Conservation (phyloP, 441 rosid species). For the Erysimum cheiri region DNA sequence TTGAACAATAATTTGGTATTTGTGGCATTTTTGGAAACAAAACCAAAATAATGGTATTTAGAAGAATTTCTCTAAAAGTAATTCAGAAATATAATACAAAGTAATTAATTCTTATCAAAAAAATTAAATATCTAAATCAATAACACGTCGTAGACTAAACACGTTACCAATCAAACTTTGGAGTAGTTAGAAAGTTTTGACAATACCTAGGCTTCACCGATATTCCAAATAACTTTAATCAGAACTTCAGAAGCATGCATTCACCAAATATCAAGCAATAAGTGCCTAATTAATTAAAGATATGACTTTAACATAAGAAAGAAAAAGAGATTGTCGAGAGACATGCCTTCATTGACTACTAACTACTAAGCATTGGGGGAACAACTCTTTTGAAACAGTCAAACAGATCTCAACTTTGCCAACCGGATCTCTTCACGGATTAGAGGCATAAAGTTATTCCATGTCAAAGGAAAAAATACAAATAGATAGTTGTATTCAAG, state of each 20-base stretch:
- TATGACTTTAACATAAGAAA: too few relatives aligned
- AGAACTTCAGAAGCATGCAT: neutral
- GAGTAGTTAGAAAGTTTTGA: neutral
- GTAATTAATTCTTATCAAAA: too few relatives aligned
- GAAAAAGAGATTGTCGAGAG: neutral
- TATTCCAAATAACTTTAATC: neutral
- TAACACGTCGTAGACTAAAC: neutral
- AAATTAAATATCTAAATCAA: too few relatives aligned
- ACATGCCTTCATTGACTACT: neutral
- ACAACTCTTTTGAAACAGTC: neutral
- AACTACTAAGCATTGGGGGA: too few relatives aligned
- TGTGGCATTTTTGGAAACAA: too few relatives aligned
- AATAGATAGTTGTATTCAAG: neutral
- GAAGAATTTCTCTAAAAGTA: too few relatives aligned
- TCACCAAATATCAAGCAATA: neutral
- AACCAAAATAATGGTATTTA: too few relatives aligned
- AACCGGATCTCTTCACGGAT: neutral
- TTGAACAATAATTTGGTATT: too few relatives aligned
- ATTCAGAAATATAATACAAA: too few relatives aligned
- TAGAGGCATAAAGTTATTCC: neutral
- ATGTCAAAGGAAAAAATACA: neutral
- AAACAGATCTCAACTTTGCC: neutral
- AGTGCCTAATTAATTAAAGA: neutral
- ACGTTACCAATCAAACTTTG: neutral
- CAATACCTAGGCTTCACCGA: neutral